Evolutionary conservation across 139 green algal species (phyloP).

Genomic region (Tetratostichococcus sp.): DNA sequence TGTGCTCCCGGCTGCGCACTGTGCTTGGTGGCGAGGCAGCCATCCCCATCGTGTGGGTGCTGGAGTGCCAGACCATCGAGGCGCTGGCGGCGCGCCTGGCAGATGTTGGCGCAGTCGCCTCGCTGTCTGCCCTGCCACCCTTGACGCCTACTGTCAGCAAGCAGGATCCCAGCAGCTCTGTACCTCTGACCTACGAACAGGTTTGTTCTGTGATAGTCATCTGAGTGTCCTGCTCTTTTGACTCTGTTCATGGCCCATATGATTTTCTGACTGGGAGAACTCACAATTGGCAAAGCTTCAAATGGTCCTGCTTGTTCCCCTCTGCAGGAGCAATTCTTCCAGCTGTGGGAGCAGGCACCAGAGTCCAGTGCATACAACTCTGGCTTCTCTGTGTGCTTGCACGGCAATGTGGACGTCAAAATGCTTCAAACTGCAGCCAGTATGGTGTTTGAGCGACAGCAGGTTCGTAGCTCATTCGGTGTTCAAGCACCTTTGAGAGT

Average conservation of each 20-base stretch:
- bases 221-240: no score
- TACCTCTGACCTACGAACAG: no score
- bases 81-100: conserved; percentile 7
- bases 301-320: not conserved
- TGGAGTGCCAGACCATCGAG: conserved; percentile 16
- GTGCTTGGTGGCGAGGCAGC: not conserved
- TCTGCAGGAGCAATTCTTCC: conserved; percentile 9
- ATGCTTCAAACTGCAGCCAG: not conserved
- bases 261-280: no score
- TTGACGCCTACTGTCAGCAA: not conserved
- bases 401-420: not conserved
- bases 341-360: conserved; percentile 1
- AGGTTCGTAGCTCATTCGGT: no score
- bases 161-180: no score
- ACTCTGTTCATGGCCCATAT: not conserved
- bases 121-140: not conserved
- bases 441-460: not conserved
- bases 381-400: not conserved
- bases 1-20: conserved; percentile 5
- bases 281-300: no score
- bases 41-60: conserved; percentile 15
- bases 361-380: not conserved
- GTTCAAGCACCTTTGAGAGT: no score
- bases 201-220: no score
- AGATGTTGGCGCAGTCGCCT: not conserved